These are phyloP conservation scores for Curvularia sp. DNA, from an alignment of 2,329 filamentous ascomycete genomes.

Conservation along the genomic window DNA sequence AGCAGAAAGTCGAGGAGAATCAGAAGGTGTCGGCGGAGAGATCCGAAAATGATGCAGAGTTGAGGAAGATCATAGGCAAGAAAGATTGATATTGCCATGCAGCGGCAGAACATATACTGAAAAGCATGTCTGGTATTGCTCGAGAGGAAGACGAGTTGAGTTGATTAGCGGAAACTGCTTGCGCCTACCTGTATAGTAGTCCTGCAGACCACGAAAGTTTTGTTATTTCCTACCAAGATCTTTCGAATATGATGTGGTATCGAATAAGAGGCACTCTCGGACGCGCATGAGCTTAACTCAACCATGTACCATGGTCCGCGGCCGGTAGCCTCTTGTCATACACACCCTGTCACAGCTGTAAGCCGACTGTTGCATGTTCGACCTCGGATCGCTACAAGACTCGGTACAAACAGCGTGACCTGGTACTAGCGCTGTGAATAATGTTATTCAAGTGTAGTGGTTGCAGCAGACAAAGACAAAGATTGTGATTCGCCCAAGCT, in stretches of 20 bases:
- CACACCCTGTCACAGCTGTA: constrained; percentile 11
- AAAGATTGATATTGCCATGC: constrained; percentile 25
- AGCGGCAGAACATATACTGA: not conserved
- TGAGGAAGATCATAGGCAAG: constrained; percentile 50
- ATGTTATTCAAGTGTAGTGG: constrained; percentile 24
- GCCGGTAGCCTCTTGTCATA: constrained; percentile 29
- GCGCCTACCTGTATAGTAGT: too few species aligned
- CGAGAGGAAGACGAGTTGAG: too few species aligned
- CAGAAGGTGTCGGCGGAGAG: constrained; percentile 39
- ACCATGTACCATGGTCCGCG: constrained; percentile 25
- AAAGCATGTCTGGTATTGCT: not conserved
- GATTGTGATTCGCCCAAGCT: constrained; percentile 31
- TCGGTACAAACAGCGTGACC: constrained; percentile 8
- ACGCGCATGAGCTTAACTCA: constrained; percentile 2
- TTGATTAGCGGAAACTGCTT: too few species aligned
- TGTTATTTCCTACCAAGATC: not conserved
- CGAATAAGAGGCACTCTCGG: not conserved
- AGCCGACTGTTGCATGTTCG: not conserved
- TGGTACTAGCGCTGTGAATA: constrained; percentile 12
- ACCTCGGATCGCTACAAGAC: constrained; percentile 5
- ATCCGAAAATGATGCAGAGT: constrained; percentile 48
- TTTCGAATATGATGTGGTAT: constrained; percentile 1
- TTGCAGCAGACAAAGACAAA: constrained; percentile 5
- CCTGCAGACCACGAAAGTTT: not conserved
- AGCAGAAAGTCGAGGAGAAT: constrained; percentile 31